Base-by-base conservation (phyloP, 192 early-diverging fungal genomes). In the Chytriomyces hyalinus region DNA sequence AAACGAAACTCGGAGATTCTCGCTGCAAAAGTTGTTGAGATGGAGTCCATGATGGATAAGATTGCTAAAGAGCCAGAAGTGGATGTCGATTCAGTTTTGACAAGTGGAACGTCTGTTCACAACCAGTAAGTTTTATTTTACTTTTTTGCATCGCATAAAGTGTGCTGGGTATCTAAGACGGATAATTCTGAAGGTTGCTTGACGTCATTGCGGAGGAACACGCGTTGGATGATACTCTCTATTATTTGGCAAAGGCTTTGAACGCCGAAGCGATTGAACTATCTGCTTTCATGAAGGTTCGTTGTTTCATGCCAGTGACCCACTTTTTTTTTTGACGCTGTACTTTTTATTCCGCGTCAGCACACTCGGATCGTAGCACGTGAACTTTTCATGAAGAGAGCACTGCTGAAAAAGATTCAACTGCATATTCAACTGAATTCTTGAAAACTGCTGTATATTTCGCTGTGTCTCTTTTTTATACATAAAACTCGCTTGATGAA, bases 331-430 rank as follows among this genome's bases (percentile, higher is more conserved):
- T 73, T 57, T 46, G 15, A 61, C 26, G 5, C 9, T 3, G 7
- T 10, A 43, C 20, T 77, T 20, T 65, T 84, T 26, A 61, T 53
- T 77, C 6, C 4, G 26, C 17, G 13, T 24, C 49, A 95, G 88
- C 87, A 88, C 72, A 90, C 93, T 44, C 89, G 96, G 6, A 89
- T 86, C 49, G 84, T 98, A 20, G 91, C 94, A 0, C 84, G 93
- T 67, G 94, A 96, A 67, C 94, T 96, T 80, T 98, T 96, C 76
- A 88, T 95, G 91, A 93, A 94, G 50, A 87, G 94, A 51, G 94
- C 80, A n/a, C 64, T 86, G 57, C 71, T 86, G n/a, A 59, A 75
- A 61, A 86, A 86, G 77, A 80, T 86, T 24, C 70, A 78, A 48
- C 22, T 59, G n/a, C 78, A 82, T 47, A 49, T 78, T 45, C 78